A percentile compares a stretch with the other conserved stretches of the same genome.
These are phyloP conservation scores for Medakamo hakoo DNA, from an alignment of 139 green algal species.

Conservation along the genomic window DNA sequence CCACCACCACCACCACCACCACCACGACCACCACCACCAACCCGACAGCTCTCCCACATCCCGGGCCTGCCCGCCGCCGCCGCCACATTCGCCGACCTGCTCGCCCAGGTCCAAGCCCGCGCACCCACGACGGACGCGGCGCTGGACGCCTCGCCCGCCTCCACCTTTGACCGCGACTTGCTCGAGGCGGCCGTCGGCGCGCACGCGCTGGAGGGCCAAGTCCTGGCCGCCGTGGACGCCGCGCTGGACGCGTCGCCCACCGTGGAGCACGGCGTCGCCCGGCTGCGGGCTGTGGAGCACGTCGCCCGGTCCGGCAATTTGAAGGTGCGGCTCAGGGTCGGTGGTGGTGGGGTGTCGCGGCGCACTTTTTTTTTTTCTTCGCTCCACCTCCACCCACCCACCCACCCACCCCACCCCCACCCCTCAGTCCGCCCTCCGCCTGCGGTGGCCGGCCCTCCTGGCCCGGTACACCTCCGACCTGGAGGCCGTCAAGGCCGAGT, in stretches of 20 bases:
- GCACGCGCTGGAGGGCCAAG: not conserved
- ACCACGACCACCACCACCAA: too few relatives aligned
- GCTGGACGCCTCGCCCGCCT: too few relatives aligned
- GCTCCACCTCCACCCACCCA: not conserved
- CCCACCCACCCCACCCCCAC: not conserved
- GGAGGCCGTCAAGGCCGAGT: conserved; percentile 67
- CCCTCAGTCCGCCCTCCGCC: not conserved
- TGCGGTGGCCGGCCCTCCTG: not conserved
- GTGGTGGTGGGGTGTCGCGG: too few relatives aligned
- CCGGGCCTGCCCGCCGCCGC: too few relatives aligned
- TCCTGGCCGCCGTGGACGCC: not conserved
- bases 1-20: too few relatives aligned
- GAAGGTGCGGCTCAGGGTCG: not conserved
- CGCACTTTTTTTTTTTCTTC: too few relatives aligned
- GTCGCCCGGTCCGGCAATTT: not conserved
- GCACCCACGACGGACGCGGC: not conserved
- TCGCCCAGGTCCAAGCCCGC: not conserved
- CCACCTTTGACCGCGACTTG: not conserved
- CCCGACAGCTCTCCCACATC: too few relatives aligned
- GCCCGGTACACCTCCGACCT: conserved; percentile 52
- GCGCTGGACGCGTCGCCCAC: not conserved
- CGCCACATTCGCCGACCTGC: too few relatives aligned
- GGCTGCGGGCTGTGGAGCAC: not conserved
- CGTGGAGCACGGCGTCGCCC: not conserved
- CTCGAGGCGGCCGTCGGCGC: not conserved